Conservation (phyloP, 2,329 filamentous ascomycete genomes). For the Amauroascus niger region DNA sequence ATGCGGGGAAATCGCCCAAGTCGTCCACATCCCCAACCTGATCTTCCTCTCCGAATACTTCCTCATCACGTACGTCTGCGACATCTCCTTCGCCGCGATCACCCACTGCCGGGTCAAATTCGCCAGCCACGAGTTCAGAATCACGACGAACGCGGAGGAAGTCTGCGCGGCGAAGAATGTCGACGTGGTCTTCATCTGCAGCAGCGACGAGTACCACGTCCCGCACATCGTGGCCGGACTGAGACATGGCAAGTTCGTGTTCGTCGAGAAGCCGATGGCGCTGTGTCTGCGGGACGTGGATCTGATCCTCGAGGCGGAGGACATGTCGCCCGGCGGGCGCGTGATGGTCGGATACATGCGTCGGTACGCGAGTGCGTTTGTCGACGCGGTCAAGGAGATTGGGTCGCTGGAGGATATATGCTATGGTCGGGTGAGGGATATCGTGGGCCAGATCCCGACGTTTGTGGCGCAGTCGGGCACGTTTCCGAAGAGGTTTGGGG, state of each 20-base stretch:
- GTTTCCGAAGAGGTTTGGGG: conserved; percentile 33
- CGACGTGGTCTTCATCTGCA: conserved; percentile 45
- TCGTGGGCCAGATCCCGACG: conserved; percentile 44
- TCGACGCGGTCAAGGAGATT: conserved; percentile 45
- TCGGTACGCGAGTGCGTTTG: conserved; percentile 47
- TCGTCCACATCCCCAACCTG: conserved; percentile 14
- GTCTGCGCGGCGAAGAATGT: conserved; percentile 38
- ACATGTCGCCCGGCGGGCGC: conserved; percentile 24
- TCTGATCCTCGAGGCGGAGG: conserved; percentile 42
- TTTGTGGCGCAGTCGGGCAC: conserved; percentile 28
- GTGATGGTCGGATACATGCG: conserved; percentile 54
- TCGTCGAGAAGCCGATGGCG: conserved; percentile 51
- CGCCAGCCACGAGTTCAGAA: conserved; percentile 22
- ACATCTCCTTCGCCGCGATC: conserved; percentile 39
- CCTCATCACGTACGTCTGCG: conserved; percentile 43
- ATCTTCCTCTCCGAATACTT: conserved; percentile 35
- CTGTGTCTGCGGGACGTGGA: conserved; percentile 39
- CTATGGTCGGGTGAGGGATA: conserved; percentile 45
- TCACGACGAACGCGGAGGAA: conserved; percentile 31
- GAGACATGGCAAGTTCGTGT: conserved; percentile 34
- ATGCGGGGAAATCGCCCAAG: conserved; percentile 13
- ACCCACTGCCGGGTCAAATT: conserved; percentile 31
- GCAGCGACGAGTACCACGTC: conserved; percentile 43
- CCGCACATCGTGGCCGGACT: conserved; percentile 43
- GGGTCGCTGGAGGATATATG: conserved; percentile 40